Conservation (phyloP, 306 rosid species). For the Cucumis hystrix region DNA sequence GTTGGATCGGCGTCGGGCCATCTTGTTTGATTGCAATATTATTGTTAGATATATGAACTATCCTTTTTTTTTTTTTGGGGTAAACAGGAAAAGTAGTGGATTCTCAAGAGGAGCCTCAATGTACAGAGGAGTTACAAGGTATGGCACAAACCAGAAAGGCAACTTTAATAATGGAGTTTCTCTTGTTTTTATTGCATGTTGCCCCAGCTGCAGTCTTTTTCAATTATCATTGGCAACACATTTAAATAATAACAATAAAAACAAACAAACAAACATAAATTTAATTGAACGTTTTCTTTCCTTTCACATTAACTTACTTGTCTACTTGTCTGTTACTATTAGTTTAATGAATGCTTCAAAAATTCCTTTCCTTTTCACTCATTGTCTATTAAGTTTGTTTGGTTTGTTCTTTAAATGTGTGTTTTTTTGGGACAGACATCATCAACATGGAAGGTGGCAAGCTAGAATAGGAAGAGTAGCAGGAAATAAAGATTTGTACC, state of each 20-base stretch:
- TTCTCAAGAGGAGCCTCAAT: constrained; percentile 98
- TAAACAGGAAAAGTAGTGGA: constrained; percentile 92
- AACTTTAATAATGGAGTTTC: constrained; percentile 34
- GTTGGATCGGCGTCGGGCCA: no score
- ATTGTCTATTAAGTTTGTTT: not conserved
- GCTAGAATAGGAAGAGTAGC: constrained; percentile 98
- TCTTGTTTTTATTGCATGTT: constrained; percentile 8
- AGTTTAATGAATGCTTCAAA: not conserved
- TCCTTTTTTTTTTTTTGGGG: not conserved
- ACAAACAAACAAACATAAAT: not conserved
- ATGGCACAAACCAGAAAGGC: constrained; percentile 37
- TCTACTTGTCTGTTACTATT: not conserved
- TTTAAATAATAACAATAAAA: not conserved
- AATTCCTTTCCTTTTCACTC: not conserved
- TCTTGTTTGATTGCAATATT: no score
- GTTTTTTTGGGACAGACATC: constrained; percentile 47
- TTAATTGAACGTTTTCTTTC: not conserved
- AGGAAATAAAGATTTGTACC: constrained; percentile 95
- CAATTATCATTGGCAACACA: constrained; percentile 18
- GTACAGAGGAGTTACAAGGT: constrained; percentile 99
- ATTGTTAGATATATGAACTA: not conserved
- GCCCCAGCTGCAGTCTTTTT: constrained; percentile 29
- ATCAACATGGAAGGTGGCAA: constrained; percentile 99
- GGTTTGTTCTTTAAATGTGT: constrained; percentile 1
- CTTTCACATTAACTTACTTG: not conserved